phyloP scores from a whole-genome alignment of 2,329 filamentous ascomycete genomes.

The Aspergillus vadensis region DNA sequence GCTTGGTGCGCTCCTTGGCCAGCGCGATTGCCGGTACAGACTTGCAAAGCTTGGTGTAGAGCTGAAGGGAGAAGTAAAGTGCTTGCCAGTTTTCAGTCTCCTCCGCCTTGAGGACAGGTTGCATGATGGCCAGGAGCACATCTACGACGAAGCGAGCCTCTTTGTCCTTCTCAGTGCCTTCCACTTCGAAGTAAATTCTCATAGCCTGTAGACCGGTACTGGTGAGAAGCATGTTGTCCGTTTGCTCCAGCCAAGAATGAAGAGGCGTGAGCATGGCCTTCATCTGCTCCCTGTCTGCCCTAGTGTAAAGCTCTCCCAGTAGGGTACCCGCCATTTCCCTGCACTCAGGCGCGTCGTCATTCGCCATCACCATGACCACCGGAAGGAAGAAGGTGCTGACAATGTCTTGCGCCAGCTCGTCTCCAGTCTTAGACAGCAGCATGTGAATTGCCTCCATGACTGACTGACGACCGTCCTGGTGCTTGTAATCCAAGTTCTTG shows the following conservation, averaged over 20 bases:
- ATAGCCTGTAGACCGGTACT: slow-evolving; percentile 79
- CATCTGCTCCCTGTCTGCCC: slow-evolving; percentile 71
- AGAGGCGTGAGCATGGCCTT: slow-evolving; percentile 72
- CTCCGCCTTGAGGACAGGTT: slow-evolving; percentile 50
- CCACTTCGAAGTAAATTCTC: slow-evolving; percentile 76
- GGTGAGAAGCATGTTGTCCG: slow-evolving; percentile 69
- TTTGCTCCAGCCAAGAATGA: slow-evolving; percentile 73
- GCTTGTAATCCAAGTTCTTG: slow-evolving; percentile 86
- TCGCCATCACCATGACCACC: slow-evolving; percentile 79
- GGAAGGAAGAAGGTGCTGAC: slow-evolving; percentile 81
- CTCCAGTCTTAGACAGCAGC: slow-evolving; percentile 80
- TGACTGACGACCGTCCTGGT: slow-evolving; percentile 84
- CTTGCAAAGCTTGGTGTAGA: slow-evolving; percentile 68
- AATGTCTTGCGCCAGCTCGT: slow-evolving; percentile 80
- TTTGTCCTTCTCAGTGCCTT: slow-evolving; percentile 64
- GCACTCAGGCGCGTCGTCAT: slow-evolving; percentile 86
- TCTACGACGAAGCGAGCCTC: slow-evolving; percentile 64
- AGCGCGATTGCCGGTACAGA: slow-evolving; percentile 67
- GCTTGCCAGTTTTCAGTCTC: slow-evolving; percentile 66
- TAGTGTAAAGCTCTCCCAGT: slow-evolving; percentile 76
- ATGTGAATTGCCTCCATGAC: slow-evolving; percentile 90
- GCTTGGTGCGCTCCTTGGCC: slow-evolving; percentile 57
- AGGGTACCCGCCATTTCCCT: slow-evolving; percentile 77
- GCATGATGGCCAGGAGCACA: slow-evolving; percentile 58
- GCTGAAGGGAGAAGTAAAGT: slow-evolving; percentile 70